Conservation (phyloP, 306 rosid species). For the Amphicarpaea edgeworthii region DNA sequence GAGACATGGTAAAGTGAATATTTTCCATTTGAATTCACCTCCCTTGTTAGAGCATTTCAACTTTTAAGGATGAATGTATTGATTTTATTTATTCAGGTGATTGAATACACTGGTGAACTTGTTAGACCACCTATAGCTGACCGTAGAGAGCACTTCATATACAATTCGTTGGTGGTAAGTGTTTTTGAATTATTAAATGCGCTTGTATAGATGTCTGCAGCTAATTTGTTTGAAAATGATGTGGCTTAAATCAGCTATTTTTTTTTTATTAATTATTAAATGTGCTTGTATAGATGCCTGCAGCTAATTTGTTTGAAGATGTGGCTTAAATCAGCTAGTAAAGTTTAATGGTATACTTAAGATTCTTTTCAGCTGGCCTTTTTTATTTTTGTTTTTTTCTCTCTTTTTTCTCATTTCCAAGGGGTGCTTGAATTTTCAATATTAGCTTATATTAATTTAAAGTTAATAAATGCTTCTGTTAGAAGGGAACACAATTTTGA, state of each 20-base stretch:
- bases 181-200: slow-evolving; percentile 30
- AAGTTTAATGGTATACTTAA: slow-evolving; percentile 6
- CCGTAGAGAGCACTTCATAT: slow-evolving; percentile 94
- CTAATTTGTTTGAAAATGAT: slow-evolving; percentile 21
- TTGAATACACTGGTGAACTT: slow-evolving; percentile 94
- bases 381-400: background rate
- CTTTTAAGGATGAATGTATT: slow-evolving; percentile 8
- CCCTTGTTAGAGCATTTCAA: slow-evolving; percentile 38
- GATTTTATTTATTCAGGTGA: slow-evolving; percentile 67
- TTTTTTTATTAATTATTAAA: slow-evolving; percentile 33
- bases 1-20: slow-evolving; percentile 84
- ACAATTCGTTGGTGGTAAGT: slow-evolving; percentile 97
- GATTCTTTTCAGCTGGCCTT: background rate
- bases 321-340: background rate
- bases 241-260: background rate
- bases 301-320: slow-evolving; percentile 22
- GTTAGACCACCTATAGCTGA: slow-evolving; percentile 97
- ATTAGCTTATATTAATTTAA: background rate
- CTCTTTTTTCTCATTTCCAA: too few species aligned
- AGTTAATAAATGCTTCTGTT: background rate
- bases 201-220: slow-evolving; percentile 20
- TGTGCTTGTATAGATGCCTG: slow-evolving; percentile 26
- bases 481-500: slow-evolving; percentile 2
- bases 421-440: background rate
- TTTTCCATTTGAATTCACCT: slow-evolving; percentile 33